These are phyloP conservation scores for Aspergillus puulaauensis DNA, from an alignment of 2,329 filamentous ascomycete species.

Conservation along the genomic window DNA sequence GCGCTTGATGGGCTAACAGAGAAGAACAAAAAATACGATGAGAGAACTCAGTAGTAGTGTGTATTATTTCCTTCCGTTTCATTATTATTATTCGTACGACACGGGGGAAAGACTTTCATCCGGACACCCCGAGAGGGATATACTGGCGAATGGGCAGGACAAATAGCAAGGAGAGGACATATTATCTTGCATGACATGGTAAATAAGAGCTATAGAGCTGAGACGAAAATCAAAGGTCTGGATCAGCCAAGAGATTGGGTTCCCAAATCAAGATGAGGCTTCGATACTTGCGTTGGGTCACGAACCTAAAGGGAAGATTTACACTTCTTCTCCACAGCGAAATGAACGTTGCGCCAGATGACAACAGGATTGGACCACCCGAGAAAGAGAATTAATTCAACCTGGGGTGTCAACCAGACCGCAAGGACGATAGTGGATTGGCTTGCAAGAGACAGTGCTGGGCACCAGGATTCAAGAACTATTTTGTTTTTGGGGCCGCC, in stretches of 20 bases:
- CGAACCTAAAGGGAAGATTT: background rate
- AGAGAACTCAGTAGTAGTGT: background rate
- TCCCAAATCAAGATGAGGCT: constrained; percentile 15
- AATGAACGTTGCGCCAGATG: background rate
- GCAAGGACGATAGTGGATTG: background rate
- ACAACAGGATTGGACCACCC: constrained; percentile 2
- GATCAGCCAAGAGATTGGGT: constrained; percentile 13
- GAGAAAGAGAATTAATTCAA: background rate
- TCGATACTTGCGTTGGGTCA: constrained; percentile 13
- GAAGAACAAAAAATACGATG: background rate
- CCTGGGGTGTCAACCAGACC: background rate
- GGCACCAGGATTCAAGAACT: background rate
- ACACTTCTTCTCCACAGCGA: background rate
- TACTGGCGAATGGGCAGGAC: background rate
- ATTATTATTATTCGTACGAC: background rate
- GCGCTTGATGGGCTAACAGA: background rate
- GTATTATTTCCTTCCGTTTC: background rate
- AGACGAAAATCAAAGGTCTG: background rate
- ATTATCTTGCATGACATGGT: background rate
- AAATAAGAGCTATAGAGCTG: background rate
- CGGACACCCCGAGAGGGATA: background rate
- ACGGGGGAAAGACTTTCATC: background rate
- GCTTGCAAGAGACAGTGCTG: background rate
- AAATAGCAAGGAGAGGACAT: background rate
- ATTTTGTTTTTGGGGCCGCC: constrained; percentile 6